phyloP scores from a whole-genome alignment of 2,329 filamentous ascomycete species.

The Fusarium haematococcum region DNA sequence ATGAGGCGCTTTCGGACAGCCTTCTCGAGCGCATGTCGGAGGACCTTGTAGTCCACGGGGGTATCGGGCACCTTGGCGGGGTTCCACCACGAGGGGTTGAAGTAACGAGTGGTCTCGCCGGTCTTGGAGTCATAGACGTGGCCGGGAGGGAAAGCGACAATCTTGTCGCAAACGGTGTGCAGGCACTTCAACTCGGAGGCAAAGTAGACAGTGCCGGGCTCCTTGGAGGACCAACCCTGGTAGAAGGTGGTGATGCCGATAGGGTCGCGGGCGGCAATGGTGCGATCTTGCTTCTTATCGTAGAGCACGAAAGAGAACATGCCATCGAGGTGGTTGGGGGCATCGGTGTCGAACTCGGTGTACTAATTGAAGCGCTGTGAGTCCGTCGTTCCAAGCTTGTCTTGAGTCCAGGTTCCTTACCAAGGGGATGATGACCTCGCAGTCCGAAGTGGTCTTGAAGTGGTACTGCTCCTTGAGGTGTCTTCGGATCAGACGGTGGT shows the following conservation, averaged over 20 bases:
- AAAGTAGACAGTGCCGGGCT: constrained; percentile 90
- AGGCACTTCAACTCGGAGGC: constrained; percentile 97
- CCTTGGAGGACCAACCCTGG: constrained; percentile 88
- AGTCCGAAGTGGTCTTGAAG: constrained; percentile 99
- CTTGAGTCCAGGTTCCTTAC: constrained; percentile 59
- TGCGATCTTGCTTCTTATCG: constrained; percentile 93
- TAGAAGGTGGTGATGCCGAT: constrained; percentile 98
- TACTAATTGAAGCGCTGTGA: constrained; percentile 69
- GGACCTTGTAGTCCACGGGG: constrained; percentile 84
- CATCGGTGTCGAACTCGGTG: constrained; percentile 89
- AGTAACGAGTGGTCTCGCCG: constrained; percentile 86
- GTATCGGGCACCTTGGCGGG: constrained; percentile 79
- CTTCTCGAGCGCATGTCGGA: constrained; percentile 87
- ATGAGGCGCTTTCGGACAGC: constrained; percentile 96
- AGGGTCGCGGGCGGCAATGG: constrained; percentile 93
- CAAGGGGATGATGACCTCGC: constrained; percentile 98
- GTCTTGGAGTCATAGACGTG: constrained; percentile 97
- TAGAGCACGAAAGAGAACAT: constrained; percentile 99
- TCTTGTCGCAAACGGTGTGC: constrained; percentile 93
- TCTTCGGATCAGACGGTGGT: constrained; percentile 96
- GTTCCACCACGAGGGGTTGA: constrained; percentile 93
- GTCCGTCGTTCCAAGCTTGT: constrained; percentile 5
- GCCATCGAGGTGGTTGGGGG: constrained; percentile 93
- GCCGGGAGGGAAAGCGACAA: constrained; percentile 92
- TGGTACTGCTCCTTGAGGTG: constrained; percentile 84